These are phyloP conservation scores for Exophiala oligosperma DNA, from an alignment of 2,329 filamentous ascomycete species.

Conservation along the genomic window DNA sequence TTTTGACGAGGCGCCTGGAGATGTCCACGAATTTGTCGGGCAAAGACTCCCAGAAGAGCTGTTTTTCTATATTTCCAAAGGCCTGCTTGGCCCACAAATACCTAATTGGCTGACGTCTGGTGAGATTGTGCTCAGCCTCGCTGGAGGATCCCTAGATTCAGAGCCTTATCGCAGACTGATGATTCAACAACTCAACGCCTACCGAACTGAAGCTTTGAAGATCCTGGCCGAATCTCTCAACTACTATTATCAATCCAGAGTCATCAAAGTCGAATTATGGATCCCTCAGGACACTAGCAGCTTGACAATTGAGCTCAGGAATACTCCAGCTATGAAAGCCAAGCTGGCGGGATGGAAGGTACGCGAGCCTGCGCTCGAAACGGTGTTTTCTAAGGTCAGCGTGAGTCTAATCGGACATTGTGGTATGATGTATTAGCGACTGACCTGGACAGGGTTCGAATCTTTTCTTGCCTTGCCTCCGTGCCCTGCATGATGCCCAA, in stretches of 20 bases:
- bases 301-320: slow-evolving; percentile 63
- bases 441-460: slow-evolving; percentile 13
- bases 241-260: slow-evolving; percentile 78
- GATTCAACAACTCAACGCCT: slow-evolving; percentile 68
- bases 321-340: slow-evolving; percentile 53
- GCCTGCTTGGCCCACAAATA: slow-evolving; percentile 75
- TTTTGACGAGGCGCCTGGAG: slow-evolving; percentile 70
- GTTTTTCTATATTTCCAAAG: slow-evolving; percentile 84
- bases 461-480: slow-evolving; percentile 42
- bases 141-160: slow-evolving; percentile 78
- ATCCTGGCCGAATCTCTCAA: slow-evolving; percentile 78
- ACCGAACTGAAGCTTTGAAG: slow-evolving; percentile 74
- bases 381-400: slow-evolving; percentile 29
- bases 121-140: slow-evolving; percentile 76
- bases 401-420: slow-evolving; percentile 24
- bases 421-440: slow-evolving; percentile 17
- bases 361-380: slow-evolving; percentile 46
- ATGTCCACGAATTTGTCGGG: slow-evolving; percentile 89
- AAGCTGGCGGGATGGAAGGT: slow-evolving; percentile 71
- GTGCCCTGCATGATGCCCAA: slow-evolving; percentile 66
- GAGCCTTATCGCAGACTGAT: slow-evolving; percentile 80
- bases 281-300: slow-evolving; percentile 70
- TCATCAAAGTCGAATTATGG: slow-evolving; percentile 79
- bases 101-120: slow-evolving; percentile 80
- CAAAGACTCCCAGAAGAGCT: slow-evolving; percentile 85